A percentile compares a stretch with the other conserved stretches of the same genome.
phyloP scores from a whole-genome alignment of 1,284 basidiomycete species.

The Leccinum griseonigrum region DNA sequence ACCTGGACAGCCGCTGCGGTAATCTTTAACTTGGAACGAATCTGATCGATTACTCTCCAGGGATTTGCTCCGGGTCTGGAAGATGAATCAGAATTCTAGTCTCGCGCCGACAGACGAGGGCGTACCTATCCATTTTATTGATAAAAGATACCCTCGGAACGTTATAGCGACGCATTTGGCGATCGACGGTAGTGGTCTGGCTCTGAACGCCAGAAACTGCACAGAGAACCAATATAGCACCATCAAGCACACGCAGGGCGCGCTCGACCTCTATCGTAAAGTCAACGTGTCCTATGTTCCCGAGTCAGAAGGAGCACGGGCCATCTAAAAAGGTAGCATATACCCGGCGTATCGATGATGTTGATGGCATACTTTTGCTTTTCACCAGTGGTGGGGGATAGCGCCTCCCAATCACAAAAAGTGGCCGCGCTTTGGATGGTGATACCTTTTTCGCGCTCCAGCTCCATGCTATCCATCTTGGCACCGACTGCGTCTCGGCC shows the following conservation, averaged over 20 bases:
- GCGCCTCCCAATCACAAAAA: conserved; percentile 94
- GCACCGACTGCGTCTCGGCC: conserved; percentile 95
- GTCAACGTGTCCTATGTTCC: conserved; percentile 85
- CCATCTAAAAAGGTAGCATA: conserved; percentile 7
- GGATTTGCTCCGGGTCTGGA: conserved; percentile 93
- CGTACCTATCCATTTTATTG: conserved; percentile 97
- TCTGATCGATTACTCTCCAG: conserved; percentile 92
- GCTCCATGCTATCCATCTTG: conserved; percentile 99
- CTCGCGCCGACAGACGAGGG: conserved; percentile 1
- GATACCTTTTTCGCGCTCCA: conserved; percentile 98
- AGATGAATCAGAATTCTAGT: not conserved
- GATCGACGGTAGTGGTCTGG: conserved; percentile 98
- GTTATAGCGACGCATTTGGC: conserved; percentile 97
- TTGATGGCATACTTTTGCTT: conserved; percentile 92
- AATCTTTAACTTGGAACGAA: conserved; percentile 89
- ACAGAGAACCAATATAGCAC: conserved; percentile 95
- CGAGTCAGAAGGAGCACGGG: not conserved
- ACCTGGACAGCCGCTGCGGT: conserved; percentile 95
- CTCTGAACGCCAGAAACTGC: conserved; percentile 95
- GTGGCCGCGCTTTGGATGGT: conserved; percentile 99
- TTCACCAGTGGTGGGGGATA: conserved; percentile 58
- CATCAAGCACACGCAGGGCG: conserved; percentile 94
- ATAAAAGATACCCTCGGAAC: conserved; percentile 97
- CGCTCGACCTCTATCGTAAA: conserved; percentile 99
- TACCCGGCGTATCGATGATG: conserved; percentile 98